A percentile compares a stretch with the other conserved stretches of the same genome.
phyloP scores from a whole-genome alignment of 257 asterid species.

The Solanum infundibuliforme region DNA sequence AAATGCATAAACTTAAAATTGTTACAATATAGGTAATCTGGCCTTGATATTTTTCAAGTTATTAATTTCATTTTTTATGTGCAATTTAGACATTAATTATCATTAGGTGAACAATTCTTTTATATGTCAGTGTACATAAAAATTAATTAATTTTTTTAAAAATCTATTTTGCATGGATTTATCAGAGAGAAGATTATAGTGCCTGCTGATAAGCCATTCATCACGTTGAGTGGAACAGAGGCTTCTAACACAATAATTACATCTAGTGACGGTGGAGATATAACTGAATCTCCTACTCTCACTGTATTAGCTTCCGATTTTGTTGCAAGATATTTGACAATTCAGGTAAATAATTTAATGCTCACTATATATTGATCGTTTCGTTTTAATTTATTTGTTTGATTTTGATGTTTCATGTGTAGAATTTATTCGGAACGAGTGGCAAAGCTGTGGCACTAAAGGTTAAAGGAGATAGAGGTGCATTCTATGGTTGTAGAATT shows the following conservation, averaged over 20 bases:
- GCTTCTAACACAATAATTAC: constrained; percentile 24
- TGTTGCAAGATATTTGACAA: constrained; percentile 33
- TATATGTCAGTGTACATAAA: neutral
- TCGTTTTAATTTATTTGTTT: neutral
- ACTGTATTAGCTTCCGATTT: constrained; percentile 34
- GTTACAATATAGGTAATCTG: neutral
- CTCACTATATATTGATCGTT: neutral
- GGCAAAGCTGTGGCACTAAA: constrained; percentile 36
- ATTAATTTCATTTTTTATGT: neutral
- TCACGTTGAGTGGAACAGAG: constrained; percentile 34
- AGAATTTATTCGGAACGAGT: constrained; percentile 32
- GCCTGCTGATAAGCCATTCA: constrained; percentile 36
- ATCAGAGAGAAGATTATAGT: constrained; percentile 34
- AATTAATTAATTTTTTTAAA: neutral
- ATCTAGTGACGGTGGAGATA: constrained; percentile 32
- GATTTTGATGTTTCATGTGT: neutral
- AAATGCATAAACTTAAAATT: neutral
- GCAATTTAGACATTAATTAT: neutral
- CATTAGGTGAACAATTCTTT: neutral
- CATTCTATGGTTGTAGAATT: constrained; percentile 30
- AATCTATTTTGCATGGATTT: neutral
- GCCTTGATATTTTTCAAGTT: neutral
- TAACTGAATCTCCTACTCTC: constrained; percentile 25
- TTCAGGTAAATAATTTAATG: constrained; percentile 20
- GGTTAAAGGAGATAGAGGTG: constrained; percentile 39